These are phyloP conservation scores for Hemileccinum impolitum DNA, from an alignment of 768 basidiomycete species.

Conservation along the genomic window DNA sequence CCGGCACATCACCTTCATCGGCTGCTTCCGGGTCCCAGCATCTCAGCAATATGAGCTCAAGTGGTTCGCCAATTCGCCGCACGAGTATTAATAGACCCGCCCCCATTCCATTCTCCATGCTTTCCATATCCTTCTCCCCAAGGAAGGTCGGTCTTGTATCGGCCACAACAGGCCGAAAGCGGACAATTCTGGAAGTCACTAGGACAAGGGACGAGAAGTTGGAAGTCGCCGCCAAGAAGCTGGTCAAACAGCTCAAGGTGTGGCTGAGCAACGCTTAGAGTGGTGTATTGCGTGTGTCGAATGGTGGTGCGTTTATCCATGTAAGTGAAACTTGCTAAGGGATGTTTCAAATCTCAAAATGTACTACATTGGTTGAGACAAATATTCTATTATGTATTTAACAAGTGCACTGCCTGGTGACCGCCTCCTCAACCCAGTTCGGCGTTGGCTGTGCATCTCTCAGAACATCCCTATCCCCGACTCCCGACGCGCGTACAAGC, in stretches of 20 bases:
- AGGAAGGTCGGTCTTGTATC: constrained; percentile 37
- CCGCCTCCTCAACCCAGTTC: too few species aligned
- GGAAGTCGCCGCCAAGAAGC: constrained; percentile 50
- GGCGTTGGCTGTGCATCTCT: constrained; percentile 17
- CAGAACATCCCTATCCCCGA: constrained; percentile 22
- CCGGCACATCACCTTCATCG: constrained; percentile 4
- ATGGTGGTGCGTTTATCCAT: too few species aligned
- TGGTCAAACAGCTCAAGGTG: constrained; percentile 46
- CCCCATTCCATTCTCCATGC: constrained; percentile 32
- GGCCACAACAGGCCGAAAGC: constrained; percentile 34
- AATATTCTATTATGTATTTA: too few species aligned
- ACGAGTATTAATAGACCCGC: not conserved
- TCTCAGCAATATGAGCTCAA: not conserved
- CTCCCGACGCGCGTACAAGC: constrained; percentile 19
- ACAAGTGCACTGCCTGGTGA: too few species aligned
- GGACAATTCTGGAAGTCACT: constrained; percentile 54
- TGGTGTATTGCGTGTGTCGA: not conserved
- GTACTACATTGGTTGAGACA: too few species aligned
- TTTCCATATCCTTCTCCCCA: constrained; percentile 42
- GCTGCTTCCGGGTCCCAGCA: not conserved
- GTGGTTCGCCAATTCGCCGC: constrained; percentile 2
- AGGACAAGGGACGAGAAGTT: constrained; percentile 52
- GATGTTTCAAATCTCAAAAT: too few species aligned
- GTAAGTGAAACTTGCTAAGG: too few species aligned
- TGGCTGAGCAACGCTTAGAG: constrained; percentile 35